Evolutionary conservation across 148 eudicot genomes (phyloP), one percentile per base, ranked within the genome.

Genomic region (Dianthus caryophyllus): DNA sequence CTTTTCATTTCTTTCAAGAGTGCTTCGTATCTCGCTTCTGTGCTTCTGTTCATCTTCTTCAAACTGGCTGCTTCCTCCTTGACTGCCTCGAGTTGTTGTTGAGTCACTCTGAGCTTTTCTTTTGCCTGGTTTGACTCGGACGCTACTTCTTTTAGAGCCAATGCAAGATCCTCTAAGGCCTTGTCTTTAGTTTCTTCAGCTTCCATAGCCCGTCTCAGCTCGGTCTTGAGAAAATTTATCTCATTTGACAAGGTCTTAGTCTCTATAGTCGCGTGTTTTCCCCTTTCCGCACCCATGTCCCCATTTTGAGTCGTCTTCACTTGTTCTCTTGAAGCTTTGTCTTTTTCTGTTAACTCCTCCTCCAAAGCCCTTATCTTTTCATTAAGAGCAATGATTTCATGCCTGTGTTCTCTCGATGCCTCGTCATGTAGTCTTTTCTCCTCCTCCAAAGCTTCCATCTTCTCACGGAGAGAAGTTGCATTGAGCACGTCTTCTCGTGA

Each of bases 101-200:
- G 73, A 0, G 81, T 70, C 5, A 46, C 29, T 1, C 17, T 20
- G 13, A 83, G 88, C 57, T 87, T 83, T 70, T 83, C 85, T 72
- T 84, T 93, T 2, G 82, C 67, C 50, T 80, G 78, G 31, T 74
- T 84, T 44, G 85, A 79, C 69, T 87, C 89, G 0, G 80, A 66
- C 1, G 91, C 84, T 10, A 93, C 95, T 78, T 93, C 98, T 57
- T 79, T 81, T 11, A 93, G 71, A 0, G 84, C 98, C 69, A 84
- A 16, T 2, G 98, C 96, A n/a, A 93, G 76, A 69, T 89, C 96
- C 53, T 93, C 96, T 90, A 93, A 80, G 68, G 98, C 96, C 67
- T 78, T 84, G 55, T 71, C 81, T 82, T 84, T 83, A 51, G 72
- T 85, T 69, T 93, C 95, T 41, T 93, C 98, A 12, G 89, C 95